A percentile compares a stretch with the other conserved stretches of the same genome.
phyloP scores from a whole-genome alignment of 2,329 filamentous ascomycete genomes.

The Exophiala oligosperma region DNA sequence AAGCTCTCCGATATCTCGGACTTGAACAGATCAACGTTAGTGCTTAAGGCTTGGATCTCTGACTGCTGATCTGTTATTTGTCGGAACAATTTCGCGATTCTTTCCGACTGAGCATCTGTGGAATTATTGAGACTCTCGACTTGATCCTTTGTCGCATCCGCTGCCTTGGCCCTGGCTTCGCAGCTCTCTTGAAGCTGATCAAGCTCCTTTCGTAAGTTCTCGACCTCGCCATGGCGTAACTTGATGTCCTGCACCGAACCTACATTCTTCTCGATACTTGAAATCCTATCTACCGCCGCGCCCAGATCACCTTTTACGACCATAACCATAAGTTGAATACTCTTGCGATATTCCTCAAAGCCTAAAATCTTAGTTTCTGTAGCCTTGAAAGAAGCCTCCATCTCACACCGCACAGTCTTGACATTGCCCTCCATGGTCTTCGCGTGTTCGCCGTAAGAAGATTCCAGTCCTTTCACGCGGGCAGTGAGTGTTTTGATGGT shows the following conservation, averaged over 20 bases:
- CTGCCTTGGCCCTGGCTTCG: not conserved
- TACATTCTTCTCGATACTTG: not conserved
- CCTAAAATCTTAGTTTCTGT: not conserved
- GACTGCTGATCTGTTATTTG: not conserved
- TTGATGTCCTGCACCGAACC: not conserved
- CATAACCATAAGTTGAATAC: not conserved
- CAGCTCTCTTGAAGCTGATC: not conserved
- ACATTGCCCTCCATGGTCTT: not conserved
- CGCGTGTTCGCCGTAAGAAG: not conserved
- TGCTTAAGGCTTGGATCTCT: not conserved
- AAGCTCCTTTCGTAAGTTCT: not conserved
- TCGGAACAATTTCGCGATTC: not conserved
- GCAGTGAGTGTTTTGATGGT: not conserved
- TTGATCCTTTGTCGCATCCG: not conserved
- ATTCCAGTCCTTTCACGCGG: not conserved
- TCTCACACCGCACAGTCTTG: not conserved
- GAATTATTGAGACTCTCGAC: not conserved
- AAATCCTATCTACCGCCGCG: not conserved
- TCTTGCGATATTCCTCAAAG: not conserved
- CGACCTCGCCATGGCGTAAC: not conserved
- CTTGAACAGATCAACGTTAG: not conserved
- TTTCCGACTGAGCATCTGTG: slow-evolving; percentile 2
- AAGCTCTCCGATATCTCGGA: not conserved
- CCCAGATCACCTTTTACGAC: not conserved
- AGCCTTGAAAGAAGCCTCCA: not conserved